These are phyloP conservation scores for Ophiocordyceps sinensis DNA, from an alignment of 2,329 filamentous ascomycete species.

Conservation along the genomic window DNA sequence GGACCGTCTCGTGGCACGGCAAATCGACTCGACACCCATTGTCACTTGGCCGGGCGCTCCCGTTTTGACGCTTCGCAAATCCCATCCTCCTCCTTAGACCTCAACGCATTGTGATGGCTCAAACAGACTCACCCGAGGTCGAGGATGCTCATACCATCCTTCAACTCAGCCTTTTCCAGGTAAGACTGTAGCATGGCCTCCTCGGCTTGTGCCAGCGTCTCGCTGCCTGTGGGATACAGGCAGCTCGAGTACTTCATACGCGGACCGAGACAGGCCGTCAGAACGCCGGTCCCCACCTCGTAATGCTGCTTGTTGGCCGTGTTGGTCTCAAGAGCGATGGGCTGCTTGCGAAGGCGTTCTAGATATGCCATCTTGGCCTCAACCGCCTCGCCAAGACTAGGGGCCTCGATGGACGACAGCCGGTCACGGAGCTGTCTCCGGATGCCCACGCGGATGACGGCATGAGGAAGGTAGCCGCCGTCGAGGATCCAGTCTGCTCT, in stretches of 20 bases:
- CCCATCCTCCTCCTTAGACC: neutral
- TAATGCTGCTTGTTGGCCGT: conserved; percentile 58
- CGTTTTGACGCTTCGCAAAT: neutral
- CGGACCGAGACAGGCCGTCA: conserved; percentile 46
- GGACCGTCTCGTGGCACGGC: no score
- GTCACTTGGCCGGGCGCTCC: neutral
- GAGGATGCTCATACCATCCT: conserved; percentile 45
- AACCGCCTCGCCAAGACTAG: conserved; percentile 36
- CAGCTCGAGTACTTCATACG: conserved; percentile 62
- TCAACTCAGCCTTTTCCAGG: conserved; percentile 42
- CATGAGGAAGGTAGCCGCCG: conserved; percentile 47
- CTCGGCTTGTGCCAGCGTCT: conserved; percentile 53
- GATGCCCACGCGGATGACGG: conserved; percentile 50
- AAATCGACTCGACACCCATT: neutral
- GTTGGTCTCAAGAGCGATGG: conserved; percentile 54
- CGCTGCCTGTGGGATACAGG: conserved; percentile 46
- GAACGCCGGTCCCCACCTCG: conserved; percentile 52
- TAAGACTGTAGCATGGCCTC: conserved; percentile 51
- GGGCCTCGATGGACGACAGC: conserved; percentile 36
- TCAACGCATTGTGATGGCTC: no score
- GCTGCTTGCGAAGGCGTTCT: conserved; percentile 38
- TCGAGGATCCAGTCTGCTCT: conserved; percentile 43
- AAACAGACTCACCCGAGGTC: conserved; percentile 38
- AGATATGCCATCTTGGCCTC: conserved; percentile 51
- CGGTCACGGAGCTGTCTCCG: conserved; percentile 50